These are phyloP conservation scores for Nothopassalora personata DNA, from an alignment of 2,329 filamentous ascomycete species.

Conservation along the genomic window DNA sequence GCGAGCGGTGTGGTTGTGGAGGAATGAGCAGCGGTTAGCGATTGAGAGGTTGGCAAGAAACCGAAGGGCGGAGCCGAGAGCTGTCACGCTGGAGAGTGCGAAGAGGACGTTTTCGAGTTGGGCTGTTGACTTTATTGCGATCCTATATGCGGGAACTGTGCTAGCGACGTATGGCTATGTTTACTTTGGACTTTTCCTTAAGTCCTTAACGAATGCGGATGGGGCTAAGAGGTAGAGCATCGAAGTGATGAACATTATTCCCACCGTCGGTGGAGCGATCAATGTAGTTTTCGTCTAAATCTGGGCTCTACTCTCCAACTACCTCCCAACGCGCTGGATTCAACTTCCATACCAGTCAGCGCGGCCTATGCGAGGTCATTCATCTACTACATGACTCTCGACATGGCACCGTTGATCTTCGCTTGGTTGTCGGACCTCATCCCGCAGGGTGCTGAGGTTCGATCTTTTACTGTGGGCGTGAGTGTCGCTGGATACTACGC, in stretches of 20 bases:
- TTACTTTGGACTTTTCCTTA: conserved; percentile 44
- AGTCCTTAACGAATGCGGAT: conserved; percentile 38
- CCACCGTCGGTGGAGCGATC: conserved; percentile 46
- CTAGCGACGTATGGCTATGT: conserved; percentile 45
- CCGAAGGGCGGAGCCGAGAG: conserved; percentile 43
- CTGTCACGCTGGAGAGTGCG: conserved; percentile 41
- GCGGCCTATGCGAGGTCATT: conserved; percentile 51
- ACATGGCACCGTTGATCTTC: conserved; percentile 50
- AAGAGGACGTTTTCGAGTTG: conserved; percentile 42
- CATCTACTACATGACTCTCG: conserved; percentile 45
- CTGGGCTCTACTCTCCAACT: conserved; percentile 50
- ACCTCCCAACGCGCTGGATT: conserved; percentile 47
- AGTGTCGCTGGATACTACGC: conserved; percentile 48
- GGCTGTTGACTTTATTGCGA: conserved; percentile 44
- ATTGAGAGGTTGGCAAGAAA: conserved; percentile 42
- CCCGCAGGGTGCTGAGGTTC: conserved; percentile 47
- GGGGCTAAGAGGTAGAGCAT: conserved; percentile 41
- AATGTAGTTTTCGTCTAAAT: conserved; percentile 51
- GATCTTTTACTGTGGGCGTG: conserved; percentile 47
- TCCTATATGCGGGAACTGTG: conserved; percentile 44
- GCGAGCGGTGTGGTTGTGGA: conserved; percentile 44
- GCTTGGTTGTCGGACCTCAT: conserved; percentile 50
- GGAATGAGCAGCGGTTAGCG: conserved; percentile 40
- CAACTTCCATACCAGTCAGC: conserved; percentile 33
- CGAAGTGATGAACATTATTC: conserved; percentile 46